Percentiles rank a stretch among this genome's conserved stretches.
phyloP scores from a whole-genome alignment of 148 eudicot genomes.

The Linanthus parryae region DNA sequence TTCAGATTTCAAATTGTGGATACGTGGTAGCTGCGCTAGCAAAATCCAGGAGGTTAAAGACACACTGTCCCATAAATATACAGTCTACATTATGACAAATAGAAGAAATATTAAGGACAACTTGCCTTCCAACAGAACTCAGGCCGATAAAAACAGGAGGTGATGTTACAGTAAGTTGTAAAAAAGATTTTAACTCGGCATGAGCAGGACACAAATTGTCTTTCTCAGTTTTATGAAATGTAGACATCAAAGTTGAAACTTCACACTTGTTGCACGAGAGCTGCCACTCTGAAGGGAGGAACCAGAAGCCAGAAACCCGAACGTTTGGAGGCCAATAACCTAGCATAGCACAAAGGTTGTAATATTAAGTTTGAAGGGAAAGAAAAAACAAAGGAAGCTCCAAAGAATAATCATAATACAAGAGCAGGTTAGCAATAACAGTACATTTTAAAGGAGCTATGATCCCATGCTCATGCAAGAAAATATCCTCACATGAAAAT shows the following conservation, averaged over 20 bases:
- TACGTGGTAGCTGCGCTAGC: neutral
- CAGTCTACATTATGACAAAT: neutral
- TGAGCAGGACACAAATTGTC: slow-evolving; percentile 50
- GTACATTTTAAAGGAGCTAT: too few species aligned
- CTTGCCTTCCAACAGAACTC: slow-evolving; percentile 80
- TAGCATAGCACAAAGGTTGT: slow-evolving; percentile 12
- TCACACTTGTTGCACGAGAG: slow-evolving; percentile 70
- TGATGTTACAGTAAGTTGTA: slow-evolving; percentile 29
- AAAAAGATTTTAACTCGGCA: slow-evolving; percentile 39
- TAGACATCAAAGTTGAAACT: slow-evolving; percentile 29
- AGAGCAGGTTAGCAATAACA: too few species aligned
- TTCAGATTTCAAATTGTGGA: too few species aligned
- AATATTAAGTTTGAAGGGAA: neutral
- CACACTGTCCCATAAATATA: neutral
- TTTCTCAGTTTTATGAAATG: slow-evolving; percentile 14
- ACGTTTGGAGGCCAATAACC: slow-evolving; percentile 88
- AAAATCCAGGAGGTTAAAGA: neutral
- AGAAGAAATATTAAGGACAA: slow-evolving; percentile 9
- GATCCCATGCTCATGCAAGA: too few species aligned
- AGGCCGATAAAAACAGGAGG: slow-evolving; percentile 70
- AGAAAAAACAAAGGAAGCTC: neutral
- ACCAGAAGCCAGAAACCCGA: slow-evolving; percentile 91
- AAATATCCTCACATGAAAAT: too few species aligned
- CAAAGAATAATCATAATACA: too few species aligned
- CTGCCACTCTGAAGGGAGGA: slow-evolving; percentile 81